Evolutionary conservation across 2,329 filamentous ascomycete genomes (phyloP).

Genomic region (Trichoderma cornu-damae): DNA sequence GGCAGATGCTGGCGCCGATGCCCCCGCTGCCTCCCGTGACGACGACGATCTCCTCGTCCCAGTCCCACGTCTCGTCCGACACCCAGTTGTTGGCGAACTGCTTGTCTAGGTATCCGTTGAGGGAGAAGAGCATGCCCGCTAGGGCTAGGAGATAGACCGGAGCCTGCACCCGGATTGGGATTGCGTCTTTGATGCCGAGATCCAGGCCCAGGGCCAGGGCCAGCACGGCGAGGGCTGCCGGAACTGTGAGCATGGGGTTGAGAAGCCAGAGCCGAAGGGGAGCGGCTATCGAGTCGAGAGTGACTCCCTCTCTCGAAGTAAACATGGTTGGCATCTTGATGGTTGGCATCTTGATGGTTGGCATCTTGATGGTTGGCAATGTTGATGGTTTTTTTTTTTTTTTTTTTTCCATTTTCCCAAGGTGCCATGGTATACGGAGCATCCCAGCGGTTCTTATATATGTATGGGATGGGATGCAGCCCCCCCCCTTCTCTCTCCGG

Average conservation of each 20-base stretch:
- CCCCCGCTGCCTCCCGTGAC: conserved; percentile 39
- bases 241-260: conserved; percentile 22
- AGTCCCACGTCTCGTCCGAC: conserved; percentile 27
- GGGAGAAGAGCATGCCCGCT: conserved; percentile 20
- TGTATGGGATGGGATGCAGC: no score
- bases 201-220: conserved; percentile 10
- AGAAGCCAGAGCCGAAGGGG: conserved; percentile 22
- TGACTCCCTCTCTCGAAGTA: conserved; percentile 26
- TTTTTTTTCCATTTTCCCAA: no score
- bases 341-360: no score
- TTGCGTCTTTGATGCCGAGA: not conserved
- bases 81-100: conserved; percentile 27
- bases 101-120: conserved; percentile 25
- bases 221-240: conserved; percentile 18
- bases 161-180: not conserved
- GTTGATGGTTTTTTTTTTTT: no score
- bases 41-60: conserved; percentile 36
- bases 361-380: no score
- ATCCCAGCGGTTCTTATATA: no score
- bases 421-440: no score
- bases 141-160: conserved; percentile 17
- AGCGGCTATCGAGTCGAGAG: conserved; percentile 23
- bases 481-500: no score
- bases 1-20: conserved; percentile 34
- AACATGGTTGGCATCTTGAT: conserved; percentile 17